Conservation (phyloP, 495 filamentous ascomycete genomes). For the Penicillium paradoxum region DNA sequence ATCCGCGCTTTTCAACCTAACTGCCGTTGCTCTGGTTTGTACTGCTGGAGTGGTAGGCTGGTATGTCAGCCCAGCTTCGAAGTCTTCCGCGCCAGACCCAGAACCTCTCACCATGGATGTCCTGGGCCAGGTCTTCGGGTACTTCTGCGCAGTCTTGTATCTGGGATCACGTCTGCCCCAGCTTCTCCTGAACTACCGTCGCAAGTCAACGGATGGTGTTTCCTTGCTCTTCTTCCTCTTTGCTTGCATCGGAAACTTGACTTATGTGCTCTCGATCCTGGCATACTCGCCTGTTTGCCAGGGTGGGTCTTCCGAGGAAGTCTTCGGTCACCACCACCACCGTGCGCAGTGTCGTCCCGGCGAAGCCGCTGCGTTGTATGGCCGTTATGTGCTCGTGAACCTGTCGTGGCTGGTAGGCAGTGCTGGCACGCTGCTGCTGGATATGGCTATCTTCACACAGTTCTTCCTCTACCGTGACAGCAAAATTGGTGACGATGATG, state of each 20-base stretch:
- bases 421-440: constrained; percentile 77
- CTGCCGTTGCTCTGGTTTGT: constrained; percentile 72
- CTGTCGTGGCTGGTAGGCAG: constrained; percentile 85
- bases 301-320: constrained; percentile 14
- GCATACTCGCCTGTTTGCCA: constrained; percentile 68
- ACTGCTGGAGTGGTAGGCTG: constrained; percentile 78
- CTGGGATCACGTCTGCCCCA: constrained; percentile 85
- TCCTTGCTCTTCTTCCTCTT: constrained; percentile 94
- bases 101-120: constrained; percentile 56
- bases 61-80: constrained; percentile 56
- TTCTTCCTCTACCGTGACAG: constrained; percentile 75
- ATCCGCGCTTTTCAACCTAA: constrained; percentile 62
- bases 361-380: constrained; percentile 58
- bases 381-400: constrained; percentile 80
- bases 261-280: constrained; percentile 87
- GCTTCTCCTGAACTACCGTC: constrained; percentile 79
- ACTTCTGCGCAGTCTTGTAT: constrained; percentile 80
- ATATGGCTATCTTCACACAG: constrained; percentile 81
- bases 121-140: constrained; percentile 81
- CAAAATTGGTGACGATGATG: constrained; percentile 15
- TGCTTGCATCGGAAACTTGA: constrained; percentile 88
- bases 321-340: constrained; percentile 1
- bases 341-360: constrained; percentile 44
- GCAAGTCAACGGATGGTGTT: constrained; percentile 87
- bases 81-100: constrained; percentile 20